These are phyloP conservation scores for Plenodomus tracheiphilus DNA, from an alignment of 2,329 filamentous ascomycete genomes.

Conservation along the genomic window DNA sequence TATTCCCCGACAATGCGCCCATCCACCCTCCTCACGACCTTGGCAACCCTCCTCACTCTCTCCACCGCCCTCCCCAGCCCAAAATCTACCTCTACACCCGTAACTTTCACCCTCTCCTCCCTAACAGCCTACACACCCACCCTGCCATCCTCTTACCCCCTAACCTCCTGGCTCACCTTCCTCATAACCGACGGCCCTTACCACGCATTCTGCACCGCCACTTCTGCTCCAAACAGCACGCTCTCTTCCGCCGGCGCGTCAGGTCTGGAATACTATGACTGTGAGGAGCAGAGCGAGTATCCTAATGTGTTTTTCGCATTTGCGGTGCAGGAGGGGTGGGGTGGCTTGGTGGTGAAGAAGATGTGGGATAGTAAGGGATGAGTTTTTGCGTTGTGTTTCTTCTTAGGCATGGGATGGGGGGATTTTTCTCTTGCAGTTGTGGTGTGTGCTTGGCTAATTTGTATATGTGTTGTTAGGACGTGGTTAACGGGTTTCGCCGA, in stretches of 20 bases:
- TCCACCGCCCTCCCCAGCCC: neutral
- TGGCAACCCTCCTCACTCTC: neutral
- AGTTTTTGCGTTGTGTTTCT: neutral
- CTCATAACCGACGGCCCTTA: neutral
- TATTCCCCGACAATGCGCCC: too few species aligned
- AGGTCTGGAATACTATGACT: neutral
- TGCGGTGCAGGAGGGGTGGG: neutral
- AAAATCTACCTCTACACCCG: neutral
- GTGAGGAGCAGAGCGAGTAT: neutral
- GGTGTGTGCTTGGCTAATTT: neutral
- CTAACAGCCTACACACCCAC: neutral
- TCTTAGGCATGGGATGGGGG: neutral
- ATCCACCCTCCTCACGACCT: too few species aligned
- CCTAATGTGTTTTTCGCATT: neutral
- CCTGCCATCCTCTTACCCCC: neutral
- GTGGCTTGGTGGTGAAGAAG: neutral
- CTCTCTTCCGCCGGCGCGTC: neutral
- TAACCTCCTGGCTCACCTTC: neutral
- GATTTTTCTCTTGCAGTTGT: too few species aligned
- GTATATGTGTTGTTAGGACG: neutral
- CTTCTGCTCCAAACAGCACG: neutral
- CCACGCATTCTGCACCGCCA: neutral
- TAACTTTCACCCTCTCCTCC: neutral
- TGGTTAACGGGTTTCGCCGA: neutral
- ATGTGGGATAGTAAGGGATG: conserved; percentile 1